Conservation (phyloP, 2,329 filamentous ascomycete species). For the Cytospora mali region DNA sequence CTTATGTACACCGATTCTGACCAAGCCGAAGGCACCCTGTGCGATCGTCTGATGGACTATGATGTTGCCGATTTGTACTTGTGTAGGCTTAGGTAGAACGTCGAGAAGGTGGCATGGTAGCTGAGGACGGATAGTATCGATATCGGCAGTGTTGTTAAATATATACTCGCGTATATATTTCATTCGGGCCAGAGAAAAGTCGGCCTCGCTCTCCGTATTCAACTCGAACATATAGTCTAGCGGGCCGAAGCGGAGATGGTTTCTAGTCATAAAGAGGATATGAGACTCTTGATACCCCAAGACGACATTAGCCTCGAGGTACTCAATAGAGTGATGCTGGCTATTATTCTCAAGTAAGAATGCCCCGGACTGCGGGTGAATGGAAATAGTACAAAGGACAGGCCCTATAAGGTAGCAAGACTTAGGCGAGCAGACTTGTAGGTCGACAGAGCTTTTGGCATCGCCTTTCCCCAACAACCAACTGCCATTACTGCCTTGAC, state of each 20-base stretch:
- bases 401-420: neutral
- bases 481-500: neutral
- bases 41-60: conserved; percentile 24
- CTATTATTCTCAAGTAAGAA: neutral
- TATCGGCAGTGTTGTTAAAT: neutral
- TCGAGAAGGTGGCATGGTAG: neutral
- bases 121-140: too few relatives aligned
- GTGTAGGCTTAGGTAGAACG: neutral
- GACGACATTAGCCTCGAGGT: neutral
- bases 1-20: conserved; percentile 18
- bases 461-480: neutral
- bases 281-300: neutral
- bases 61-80: neutral
- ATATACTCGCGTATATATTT: neutral
- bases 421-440: neutral
- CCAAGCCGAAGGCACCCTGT: conserved; percentile 25
- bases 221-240: conserved; percentile 3
- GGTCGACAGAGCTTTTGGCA: neutral
- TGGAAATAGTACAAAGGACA: neutral
- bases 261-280: neutral
- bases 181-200: neutral
- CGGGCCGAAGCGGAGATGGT: conserved; percentile 3
- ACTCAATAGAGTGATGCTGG: neutral
- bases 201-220: neutral
- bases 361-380: neutral